Percentiles rank a stretch among this genome's conserved stretches.
These are phyloP conservation scores for Phlegmacium glaucopus DNA, from an alignment of 768 basidiomycete genomes.

Conservation along the genomic window DNA sequence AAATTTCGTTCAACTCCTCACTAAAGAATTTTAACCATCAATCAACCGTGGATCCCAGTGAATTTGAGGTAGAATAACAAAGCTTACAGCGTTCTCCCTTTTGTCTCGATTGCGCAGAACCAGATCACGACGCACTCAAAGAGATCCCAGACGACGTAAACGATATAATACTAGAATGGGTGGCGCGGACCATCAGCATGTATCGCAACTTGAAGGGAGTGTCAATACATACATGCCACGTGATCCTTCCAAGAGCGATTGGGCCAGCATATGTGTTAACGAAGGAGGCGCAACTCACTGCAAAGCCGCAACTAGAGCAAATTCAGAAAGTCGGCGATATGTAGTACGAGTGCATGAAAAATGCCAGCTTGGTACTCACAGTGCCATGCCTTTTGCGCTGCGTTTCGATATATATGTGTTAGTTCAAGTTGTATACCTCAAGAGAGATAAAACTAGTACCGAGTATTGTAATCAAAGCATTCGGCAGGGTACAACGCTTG, in stretches of 20 bases:
- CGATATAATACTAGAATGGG: slow-evolving; percentile 29
- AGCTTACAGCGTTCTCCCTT: slow-evolving; percentile 39
- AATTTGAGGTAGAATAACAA: background rate
- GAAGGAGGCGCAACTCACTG: slow-evolving; percentile 41
- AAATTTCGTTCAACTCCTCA: slow-evolving; percentile 42
- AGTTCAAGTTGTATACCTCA: background rate
- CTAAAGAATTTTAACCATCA: slow-evolving; percentile 15
- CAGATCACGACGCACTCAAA: slow-evolving; percentile 35
- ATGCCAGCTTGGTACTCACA: slow-evolving; percentile 28
- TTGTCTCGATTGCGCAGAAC: slow-evolving; percentile 40
- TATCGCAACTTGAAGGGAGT: background rate
- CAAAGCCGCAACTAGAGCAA: slow-evolving; percentile 33
- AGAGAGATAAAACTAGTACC: slow-evolving; percentile 19
- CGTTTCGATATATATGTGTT: background rate
- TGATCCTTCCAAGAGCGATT: slow-evolving; percentile 29
- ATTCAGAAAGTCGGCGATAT: slow-evolving; percentile 4
- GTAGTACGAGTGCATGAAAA: background rate
- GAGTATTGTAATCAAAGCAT: slow-evolving; percentile 51
- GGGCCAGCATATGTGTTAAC: slow-evolving; percentile 50
- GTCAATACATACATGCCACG: slow-evolving; percentile 27
- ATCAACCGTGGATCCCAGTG: background rate
- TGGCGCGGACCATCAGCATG: background rate
- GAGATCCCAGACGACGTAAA: slow-evolving; percentile 39
- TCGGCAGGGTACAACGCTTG: slow-evolving; percentile 58
- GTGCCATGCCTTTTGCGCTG: slow-evolving; percentile 60